Evolutionary conservation across 257 asterid species (phyloP).

Genomic region (Dorcoceras hygrometricum): DNA sequence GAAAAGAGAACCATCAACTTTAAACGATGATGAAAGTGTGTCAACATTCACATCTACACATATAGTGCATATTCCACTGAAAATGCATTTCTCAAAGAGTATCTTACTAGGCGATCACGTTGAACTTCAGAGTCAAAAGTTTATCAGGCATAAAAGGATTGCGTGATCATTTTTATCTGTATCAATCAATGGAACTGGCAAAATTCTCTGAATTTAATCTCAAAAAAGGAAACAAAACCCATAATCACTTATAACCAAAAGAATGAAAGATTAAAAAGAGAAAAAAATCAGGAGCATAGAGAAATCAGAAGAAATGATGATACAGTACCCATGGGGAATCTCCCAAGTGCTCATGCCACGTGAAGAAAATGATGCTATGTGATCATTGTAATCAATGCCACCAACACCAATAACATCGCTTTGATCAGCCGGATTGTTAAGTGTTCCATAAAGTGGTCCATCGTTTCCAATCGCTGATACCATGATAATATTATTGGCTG

Average conservation of each 20-base stretch:
- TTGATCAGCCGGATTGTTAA: slow-evolving; percentile 98
- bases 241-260: neutral
- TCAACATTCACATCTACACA: slow-evolving; percentile 14
- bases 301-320: slow-evolving; percentile 22
- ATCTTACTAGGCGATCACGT: slow-evolving; percentile 2
- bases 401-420: slow-evolving; percentile 99
- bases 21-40: neutral
- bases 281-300: slow-evolving; percentile 11
- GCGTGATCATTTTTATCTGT: no score
- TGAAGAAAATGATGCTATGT: slow-evolving; percentile 97
- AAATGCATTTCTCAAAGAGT: slow-evolving; percentile 11
- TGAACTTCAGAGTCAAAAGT: neutral
- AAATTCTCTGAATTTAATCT: slow-evolving; percentile 17
- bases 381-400: slow-evolving; percentile 97
- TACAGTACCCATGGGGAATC: slow-evolving; percentile 92
- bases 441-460: slow-evolving; percentile 98
- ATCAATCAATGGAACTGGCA: slow-evolving; percentile 4
- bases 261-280: neutral
- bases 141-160: slow-evolving; percentile 1
- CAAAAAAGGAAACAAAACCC: neutral
- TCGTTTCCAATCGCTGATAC: slow-evolving; percentile 98
- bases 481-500: slow-evolving; percentile 95
- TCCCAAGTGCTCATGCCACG: slow-evolving; percentile 99
- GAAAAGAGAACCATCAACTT: neutral
- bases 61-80: neutral